phyloP scores from a whole-genome alignment of 2,329 filamentous ascomycete genomes.

The Penicillium hesseltinei region DNA sequence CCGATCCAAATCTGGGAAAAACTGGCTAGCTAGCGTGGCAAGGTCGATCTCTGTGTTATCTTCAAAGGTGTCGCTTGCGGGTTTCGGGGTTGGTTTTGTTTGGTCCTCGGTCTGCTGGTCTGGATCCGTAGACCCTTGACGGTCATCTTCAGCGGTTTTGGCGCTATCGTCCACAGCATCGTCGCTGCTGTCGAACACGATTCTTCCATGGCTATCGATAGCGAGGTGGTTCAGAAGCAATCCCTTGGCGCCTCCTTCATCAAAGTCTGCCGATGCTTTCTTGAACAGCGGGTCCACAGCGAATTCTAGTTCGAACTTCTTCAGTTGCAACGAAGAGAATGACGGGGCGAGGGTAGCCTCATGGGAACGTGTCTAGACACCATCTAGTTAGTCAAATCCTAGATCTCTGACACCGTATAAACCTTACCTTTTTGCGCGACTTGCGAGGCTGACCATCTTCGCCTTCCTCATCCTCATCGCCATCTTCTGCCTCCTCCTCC shows the following conservation, averaged over 20 bases:
- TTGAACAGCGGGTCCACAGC: slow-evolving; percentile 98
- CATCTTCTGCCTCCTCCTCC: slow-evolving; percentile 60
- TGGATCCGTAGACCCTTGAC: slow-evolving; percentile 46
- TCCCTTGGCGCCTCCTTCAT: slow-evolving; percentile 95
- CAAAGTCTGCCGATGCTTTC: slow-evolving; percentile 96
- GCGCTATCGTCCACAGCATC: slow-evolving; percentile 61
- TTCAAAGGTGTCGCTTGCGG: slow-evolving; percentile 38
- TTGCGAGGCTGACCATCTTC: slow-evolving; percentile 50
- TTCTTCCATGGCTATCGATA: slow-evolving; percentile 86
- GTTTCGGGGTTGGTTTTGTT: slow-evolving; percentile 28
- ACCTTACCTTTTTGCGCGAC: slow-evolving; percentile 67
- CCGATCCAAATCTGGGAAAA: slow-evolving; percentile 75
- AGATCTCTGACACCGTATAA: not conserved
- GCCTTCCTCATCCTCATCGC: slow-evolving; percentile 62
- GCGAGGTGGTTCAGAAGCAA: slow-evolving; percentile 93
- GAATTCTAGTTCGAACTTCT: slow-evolving; percentile 97
- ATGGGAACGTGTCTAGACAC: slow-evolving; percentile 64
- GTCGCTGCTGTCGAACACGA: slow-evolving; percentile 98
- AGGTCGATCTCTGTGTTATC: slow-evolving; percentile 76
- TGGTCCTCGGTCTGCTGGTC: slow-evolving; percentile 50
- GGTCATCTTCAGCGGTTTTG: slow-evolving; percentile 36
- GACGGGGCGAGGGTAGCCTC: slow-evolving; percentile 91
- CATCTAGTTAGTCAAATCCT: slow-evolving; percentile 21
- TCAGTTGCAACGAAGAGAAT: slow-evolving; percentile 83
- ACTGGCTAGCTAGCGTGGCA: slow-evolving; percentile 68